Base-by-base conservation (phyloP, 2,329 filamentous ascomycete species). In the Orbilia quercus region DNA sequence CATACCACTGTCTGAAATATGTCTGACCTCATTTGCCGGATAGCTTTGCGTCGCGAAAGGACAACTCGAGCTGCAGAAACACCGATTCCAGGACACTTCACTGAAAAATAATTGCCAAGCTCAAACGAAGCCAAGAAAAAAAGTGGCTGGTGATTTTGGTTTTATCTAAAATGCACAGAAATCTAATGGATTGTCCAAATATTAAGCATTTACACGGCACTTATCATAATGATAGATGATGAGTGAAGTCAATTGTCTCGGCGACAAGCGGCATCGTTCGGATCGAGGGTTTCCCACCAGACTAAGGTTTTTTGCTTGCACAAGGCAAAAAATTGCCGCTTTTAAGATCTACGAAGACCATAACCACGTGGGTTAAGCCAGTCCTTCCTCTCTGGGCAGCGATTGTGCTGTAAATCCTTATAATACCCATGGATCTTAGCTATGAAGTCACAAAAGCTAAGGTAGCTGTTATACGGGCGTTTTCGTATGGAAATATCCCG, bases 1-100 rank as follows among this genome's bases (percentile, higher is more conserved):
- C 63, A 67, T 34, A 16, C 53, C 63, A 59, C 34, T 25, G 16
- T 50, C 44, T 34, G 9, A 40, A n/a, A 45, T 18, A 42, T 44
- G 40, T 45, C 38, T 54, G 36, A 45, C 45, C 25, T 31, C 62
- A 44, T 57, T 50, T 34, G 44, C 51, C 25, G 48, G 48, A 54
- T 47, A 51, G 28, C 28, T 31, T 31, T 31, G 28, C 5, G 28
- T 31, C 28, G 28, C 28, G 28, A 31, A 31, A 31, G 28, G n/a
- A n/a, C n/a, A n/a, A n/a, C n/a, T n/a, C n/a, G n/a, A n/a, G n/a
- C n/a, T n/a, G n/a, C n/a, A n/a, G n/a, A n/a, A n/a, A n/a, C n/a
- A n/a, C n/a, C n/a, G n/a, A n/a, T n/a, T n/a, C n/a, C n/a, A n/a
- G n/a, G n/a, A n/a, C n/a, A n/a, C n/a, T n/a, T n/a, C n/a, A n/a